Evolutionary conservation across 78 protist species (phyloP), one percentile per base, ranked within the genome.

Genomic region (Dictyostelium discoideum): DNA sequence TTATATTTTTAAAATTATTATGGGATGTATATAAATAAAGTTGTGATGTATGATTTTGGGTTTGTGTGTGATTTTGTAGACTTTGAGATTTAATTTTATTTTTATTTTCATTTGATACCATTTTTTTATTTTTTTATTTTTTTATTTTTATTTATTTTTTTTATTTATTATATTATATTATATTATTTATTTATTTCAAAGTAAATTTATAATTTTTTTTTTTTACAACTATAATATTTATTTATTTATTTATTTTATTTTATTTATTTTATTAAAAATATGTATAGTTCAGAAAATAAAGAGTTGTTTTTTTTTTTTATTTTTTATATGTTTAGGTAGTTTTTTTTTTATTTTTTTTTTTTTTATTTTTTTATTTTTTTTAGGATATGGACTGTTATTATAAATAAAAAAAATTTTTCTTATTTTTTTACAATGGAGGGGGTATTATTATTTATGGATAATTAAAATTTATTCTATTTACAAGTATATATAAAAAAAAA

Each of bases 41-140:
- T 63, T 67, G 76, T 24, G 76, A 20, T 24, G 76, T 67, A n/a
- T 67, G 7, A 8, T 32, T 67, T 5, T 54, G 65, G 65, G 65
- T 54, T 16, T 54, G 65, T 1, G 65, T 54, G 3, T 54, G 65
- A 24, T 7, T 67, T 24, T 67, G 76, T 5, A 67, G 65, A 54
- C 65, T 54, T 54, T 54, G 20, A 14, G 65, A 54, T 54, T 67
- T 20, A 67, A 9, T 22, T 22, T 32, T 32, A 32, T 32, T 32
- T 32, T 63, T 63, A 63, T 67, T 67, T 67, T 67, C 32, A 67
- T 67, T 67, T 67, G 76, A 67, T n/a, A 67, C 76, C 76, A 67
- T 67, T 67, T 20, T 67, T 20, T 67, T 20, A n/a, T 20, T 48
- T 48, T 48, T 48, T 48, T 48, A n/a, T n/a, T n/a, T n/a, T n/a